A percentile compares a stretch with the other conserved stretches of the same genome.
Conservation (phyloP, 768 basidiomycete genomes). For the Exsudoporus frostii region DNA sequence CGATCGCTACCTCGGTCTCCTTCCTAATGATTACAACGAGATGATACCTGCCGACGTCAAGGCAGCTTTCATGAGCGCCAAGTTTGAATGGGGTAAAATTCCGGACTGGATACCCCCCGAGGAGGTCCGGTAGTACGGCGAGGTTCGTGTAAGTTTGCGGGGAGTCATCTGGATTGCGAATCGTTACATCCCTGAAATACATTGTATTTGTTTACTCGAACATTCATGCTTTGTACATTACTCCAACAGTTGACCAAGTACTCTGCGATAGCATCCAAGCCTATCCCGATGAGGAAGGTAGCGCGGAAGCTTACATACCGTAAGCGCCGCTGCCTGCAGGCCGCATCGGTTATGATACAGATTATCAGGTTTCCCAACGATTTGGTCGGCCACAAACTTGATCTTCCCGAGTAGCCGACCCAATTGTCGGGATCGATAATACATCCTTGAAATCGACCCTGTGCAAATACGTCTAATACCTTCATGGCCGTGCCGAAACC, state of each 20-base stretch:
- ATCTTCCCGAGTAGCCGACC: slow-evolving; percentile 11
- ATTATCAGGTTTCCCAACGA: slow-evolving; percentile 15
- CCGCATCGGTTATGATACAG: not conserved
- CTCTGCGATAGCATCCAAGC: no score
- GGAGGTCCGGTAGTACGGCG: slow-evolving; percentile 47
- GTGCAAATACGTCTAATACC: slow-evolving; percentile 7
- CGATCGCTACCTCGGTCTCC: slow-evolving; percentile 52
- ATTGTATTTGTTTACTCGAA: slow-evolving; percentile 5
- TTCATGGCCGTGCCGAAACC: slow-evolving; percentile 22
- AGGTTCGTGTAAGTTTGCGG: not conserved
- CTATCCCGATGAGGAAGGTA: slow-evolving; percentile 20
- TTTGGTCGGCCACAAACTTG: not conserved
- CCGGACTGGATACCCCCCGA: slow-evolving; percentile 75
- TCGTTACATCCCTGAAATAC: not conserved
- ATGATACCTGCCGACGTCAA: slow-evolving; percentile 48
- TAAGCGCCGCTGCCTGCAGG: not conserved
- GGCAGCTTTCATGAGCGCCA: slow-evolving; percentile 52
- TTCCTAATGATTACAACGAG: slow-evolving; percentile 59
- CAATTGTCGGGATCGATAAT: slow-evolving; percentile 13
- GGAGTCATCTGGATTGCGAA: not conserved
- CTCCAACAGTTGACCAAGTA: not conserved
- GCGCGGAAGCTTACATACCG: no score
- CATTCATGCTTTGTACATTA: not conserved
- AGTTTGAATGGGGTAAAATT: slow-evolving; percentile 67
- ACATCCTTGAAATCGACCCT: slow-evolving; percentile 12